phyloP scores from a whole-genome alignment of 2,329 filamentous ascomycete genomes.

The Coniochaeta hoffmannii region DNA sequence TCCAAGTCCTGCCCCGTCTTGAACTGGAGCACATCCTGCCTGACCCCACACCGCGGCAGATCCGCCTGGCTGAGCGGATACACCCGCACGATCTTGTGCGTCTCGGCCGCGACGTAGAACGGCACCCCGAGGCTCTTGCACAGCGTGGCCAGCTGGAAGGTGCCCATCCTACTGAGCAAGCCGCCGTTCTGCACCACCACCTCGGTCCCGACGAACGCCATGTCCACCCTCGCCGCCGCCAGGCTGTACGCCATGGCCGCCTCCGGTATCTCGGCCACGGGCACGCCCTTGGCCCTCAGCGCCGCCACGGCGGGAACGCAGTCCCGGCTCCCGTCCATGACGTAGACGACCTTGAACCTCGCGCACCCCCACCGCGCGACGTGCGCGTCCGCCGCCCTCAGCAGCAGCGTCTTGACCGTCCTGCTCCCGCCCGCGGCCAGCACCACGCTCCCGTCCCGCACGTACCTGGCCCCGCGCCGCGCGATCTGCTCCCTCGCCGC shows the following conservation, averaged over 20 bases:
- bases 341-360: constrained; percentile 78
- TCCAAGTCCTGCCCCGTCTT: constrained; percentile 42
- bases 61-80: constrained; percentile 79
- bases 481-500: constrained; percentile 80
- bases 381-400: constrained; percentile 61
- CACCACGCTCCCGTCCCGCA: constrained; percentile 72
- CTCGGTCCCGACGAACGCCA: constrained; percentile 64
- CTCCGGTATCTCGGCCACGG: constrained; percentile 74
- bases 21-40: constrained; percentile 73
- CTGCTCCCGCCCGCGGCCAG: constrained; percentile 84
- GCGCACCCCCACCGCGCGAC: constrained; percentile 44
- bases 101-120: constrained; percentile 89
- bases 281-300: constrained; percentile 66
- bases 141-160: constrained; percentile 76
- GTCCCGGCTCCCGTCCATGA: constrained; percentile 54
- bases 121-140: constrained; percentile 58
- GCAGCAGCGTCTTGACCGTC: constrained; percentile 71
- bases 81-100: constrained; percentile 90
- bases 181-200: constrained; percentile 92
- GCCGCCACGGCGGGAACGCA: constrained; percentile 63
- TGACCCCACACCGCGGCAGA: constrained; percentile 53
- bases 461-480: constrained; percentile 67
- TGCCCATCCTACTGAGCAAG: constrained; percentile 80
- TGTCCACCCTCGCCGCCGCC: constrained; percentile 55
- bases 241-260: constrained; percentile 75